A percentile compares a stretch with the other conserved stretches of the same genome.
phyloP scores from a whole-genome alignment of 306 rosid genomes.

The Vigna trinervia region DNA sequence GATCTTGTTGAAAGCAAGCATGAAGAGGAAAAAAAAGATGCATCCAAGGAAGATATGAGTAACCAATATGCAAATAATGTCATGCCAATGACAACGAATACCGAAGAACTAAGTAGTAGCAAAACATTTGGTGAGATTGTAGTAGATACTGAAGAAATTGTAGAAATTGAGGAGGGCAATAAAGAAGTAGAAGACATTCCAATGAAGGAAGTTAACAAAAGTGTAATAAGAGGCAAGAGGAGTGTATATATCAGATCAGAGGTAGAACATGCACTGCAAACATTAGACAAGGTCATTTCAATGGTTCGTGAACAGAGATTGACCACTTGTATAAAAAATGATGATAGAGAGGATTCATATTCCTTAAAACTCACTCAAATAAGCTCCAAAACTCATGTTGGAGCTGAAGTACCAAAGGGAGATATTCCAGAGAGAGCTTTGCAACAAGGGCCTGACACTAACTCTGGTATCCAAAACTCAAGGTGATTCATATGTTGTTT shows the following conservation, averaged over 20 bases:
- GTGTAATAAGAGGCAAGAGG: constrained; percentile 36
- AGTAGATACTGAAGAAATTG: constrained; percentile 49
- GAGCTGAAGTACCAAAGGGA: constrained; percentile 39
- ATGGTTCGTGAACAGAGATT: constrained; percentile 50
- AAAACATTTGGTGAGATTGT: constrained; percentile 66
- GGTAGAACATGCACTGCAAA: constrained; percentile 74
- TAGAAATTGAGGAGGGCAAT: constrained; percentile 45
- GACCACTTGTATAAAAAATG: constrained; percentile 30
- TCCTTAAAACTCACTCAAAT: constrained; percentile 36
- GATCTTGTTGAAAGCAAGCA: constrained; percentile 40
- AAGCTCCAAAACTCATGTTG: constrained; percentile 31
- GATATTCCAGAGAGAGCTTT: constrained; percentile 44
- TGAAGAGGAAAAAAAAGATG: constrained; percentile 34
- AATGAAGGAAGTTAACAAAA: constrained; percentile 25
- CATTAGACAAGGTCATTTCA: constrained; percentile 69
- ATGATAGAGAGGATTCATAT: constrained; percentile 26
- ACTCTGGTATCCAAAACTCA: constrained; percentile 46
- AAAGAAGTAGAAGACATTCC: constrained; percentile 27
- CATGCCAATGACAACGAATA: constrained; percentile 20
- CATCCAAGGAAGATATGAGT: constrained; percentile 39
- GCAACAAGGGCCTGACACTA: constrained; percentile 33
- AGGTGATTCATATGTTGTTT: constrained; percentile 50
- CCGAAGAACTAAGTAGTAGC: constrained; percentile 21
- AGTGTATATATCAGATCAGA: constrained; percentile 58
- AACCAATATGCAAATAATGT: constrained; percentile 37